Percentiles rank a stretch among this genome's conserved stretches.
These are phyloP conservation scores for Globisporangium heterothallicum DNA, from an alignment of 352 stramenopile genomes.

Conservation along the genomic window DNA sequence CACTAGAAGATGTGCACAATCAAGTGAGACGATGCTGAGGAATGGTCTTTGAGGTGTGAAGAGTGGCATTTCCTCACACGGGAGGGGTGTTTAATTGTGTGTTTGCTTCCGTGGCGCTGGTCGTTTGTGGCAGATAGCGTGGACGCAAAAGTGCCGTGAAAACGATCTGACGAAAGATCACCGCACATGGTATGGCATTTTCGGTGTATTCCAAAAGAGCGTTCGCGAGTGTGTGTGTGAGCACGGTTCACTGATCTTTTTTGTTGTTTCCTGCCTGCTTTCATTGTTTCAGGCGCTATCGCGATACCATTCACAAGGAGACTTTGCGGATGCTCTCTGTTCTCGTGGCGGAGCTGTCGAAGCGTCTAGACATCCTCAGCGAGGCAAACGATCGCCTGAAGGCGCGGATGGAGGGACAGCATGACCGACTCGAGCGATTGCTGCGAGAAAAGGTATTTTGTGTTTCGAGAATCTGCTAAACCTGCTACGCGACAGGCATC, in stretches of 20 bases:
- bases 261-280: neutral
- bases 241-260: too few relatives aligned
- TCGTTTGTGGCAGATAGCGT: conserved; percentile 13
- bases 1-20: conserved; percentile 9
- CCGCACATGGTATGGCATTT: conserved; percentile 21
- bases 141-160: conserved; percentile 17
- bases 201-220: too few relatives aligned
- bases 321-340: conserved; percentile 7
- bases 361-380: neutral
- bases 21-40: too few relatives aligned
- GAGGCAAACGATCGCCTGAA: neutral
- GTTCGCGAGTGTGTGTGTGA: too few relatives aligned
- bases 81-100: too few relatives aligned
- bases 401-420: neutral
- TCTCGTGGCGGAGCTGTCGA: conserved; percentile 6
- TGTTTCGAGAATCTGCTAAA: too few relatives aligned
- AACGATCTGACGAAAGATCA: conserved; percentile 16
- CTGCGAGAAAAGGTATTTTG: conserved; percentile 23
- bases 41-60: neutral
- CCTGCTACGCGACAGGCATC: too few relatives aligned
- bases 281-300: conserved; percentile 15
- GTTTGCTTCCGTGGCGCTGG: too few relatives aligned
- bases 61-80: too few relatives aligned
- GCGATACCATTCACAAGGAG: conserved; percentile 21
- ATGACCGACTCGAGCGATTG: conserved; percentile 9